A percentile compares a stretch with the other conserved stretches of the same genome.
Evolutionary conservation across 2,329 filamentous ascomycete genomes (phyloP).

Genomic region (Aciculosporium take): DNA sequence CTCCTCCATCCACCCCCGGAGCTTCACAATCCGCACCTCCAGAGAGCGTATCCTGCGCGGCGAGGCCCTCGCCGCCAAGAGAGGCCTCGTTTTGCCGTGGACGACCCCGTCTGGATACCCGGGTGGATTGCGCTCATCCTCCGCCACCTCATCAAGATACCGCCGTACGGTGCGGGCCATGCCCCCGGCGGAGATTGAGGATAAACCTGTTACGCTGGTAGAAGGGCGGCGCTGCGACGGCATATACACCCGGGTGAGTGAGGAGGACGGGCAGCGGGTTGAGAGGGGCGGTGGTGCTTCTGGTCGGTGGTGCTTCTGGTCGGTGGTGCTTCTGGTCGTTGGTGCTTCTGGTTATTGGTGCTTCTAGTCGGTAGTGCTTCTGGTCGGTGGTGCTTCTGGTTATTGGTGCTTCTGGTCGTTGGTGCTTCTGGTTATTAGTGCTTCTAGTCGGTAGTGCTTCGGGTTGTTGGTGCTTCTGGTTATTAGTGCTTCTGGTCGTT

Average conservation of each 20-base stretch:
- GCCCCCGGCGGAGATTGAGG: constrained; percentile 15
- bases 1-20: constrained; percentile 19
- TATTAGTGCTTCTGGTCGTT: too few relatives aligned
- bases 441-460: too few relatives aligned
- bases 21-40: constrained; percentile 15
- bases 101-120: neutral
- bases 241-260: constrained; percentile 18
- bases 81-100: constrained; percentile 1
- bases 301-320: neutral
- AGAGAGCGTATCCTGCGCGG: constrained; percentile 15
- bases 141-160: constrained; percentile 10
- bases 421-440: too few relatives aligned
- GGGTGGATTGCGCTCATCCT: neutral
- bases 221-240: constrained; percentile 18
- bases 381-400: too few relatives aligned
- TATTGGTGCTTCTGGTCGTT: too few relatives aligned
- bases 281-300: constrained; percentile 4
- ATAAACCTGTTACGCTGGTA: constrained; percentile 19
- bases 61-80: constrained; percentile 13
- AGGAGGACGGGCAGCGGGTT: constrained; percentile 18
- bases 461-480: too few relatives aligned
- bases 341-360: constrained; percentile 1
- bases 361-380: too few relatives aligned
- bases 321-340: constrained; percentile 1
- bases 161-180: constrained; percentile 15